Conservation (phyloP, 805 yeast species). For the Starmera amethionina region DNA sequence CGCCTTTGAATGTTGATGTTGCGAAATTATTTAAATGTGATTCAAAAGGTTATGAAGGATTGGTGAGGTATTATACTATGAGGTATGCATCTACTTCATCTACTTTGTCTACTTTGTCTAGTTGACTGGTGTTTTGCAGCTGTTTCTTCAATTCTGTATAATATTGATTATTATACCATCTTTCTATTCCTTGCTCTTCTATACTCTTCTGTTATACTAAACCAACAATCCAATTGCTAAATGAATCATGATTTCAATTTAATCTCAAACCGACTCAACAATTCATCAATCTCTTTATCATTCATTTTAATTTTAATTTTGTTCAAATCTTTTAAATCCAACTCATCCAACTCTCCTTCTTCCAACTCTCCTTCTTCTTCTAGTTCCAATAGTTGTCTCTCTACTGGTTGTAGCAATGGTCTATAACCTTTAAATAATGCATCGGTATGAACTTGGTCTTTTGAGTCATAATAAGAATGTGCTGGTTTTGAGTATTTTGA, state of each 20-base stretch:
- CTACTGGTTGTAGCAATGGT: constrained; percentile 16
- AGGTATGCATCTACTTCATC: constrained; percentile 9
- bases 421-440: constrained; percentile 16
- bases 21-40: constrained; percentile 52
- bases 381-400: constrained; percentile 10
- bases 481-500: not conserved
- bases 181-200: too few species aligned
- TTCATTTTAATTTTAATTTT: too few species aligned
- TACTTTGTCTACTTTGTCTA: not conserved
- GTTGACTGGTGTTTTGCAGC: too few species aligned
- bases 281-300: too few species aligned
- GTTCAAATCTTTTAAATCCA: constrained; percentile 12
- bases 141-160: too few species aligned
- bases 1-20: constrained; percentile 63
- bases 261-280: too few species aligned
- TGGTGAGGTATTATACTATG: constrained; percentile 29
- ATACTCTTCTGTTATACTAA: too few species aligned
- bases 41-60: constrained; percentile 28
- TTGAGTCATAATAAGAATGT: not conserved
- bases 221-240: too few species aligned
- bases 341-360: constrained; percentile 10
- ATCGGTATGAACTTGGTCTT: constrained; percentile 12
- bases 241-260: too few species aligned
- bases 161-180: too few species aligned
- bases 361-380: constrained; percentile 8